Conservation (phyloP, 805 yeast species). For the Ogataea populi-albae region DNA sequence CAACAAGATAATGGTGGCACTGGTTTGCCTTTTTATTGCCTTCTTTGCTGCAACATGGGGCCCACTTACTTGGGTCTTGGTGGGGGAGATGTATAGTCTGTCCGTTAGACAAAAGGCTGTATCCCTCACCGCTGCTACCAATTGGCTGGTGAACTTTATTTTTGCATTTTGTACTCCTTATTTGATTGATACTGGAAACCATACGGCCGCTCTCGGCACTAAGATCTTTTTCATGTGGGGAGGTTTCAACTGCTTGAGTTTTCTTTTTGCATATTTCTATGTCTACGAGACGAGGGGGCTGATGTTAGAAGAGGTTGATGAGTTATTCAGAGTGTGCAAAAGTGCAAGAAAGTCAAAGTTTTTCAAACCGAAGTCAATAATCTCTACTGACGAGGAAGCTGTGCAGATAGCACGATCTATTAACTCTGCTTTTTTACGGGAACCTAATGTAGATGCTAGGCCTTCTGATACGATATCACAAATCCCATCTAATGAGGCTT, state of each 20-base stretch:
- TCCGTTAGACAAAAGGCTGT: conserved; percentile 77
- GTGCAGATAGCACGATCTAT: background rate
- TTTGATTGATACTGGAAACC: conserved; percentile 62
- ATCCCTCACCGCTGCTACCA: conserved; percentile 71
- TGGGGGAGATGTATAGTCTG: conserved; percentile 64
- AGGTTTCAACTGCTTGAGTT: conserved; percentile 57
- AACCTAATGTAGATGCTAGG: too few relatives aligned
- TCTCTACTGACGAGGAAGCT: background rate
- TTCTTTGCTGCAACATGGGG: conserved; percentile 84
- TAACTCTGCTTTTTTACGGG: background rate
- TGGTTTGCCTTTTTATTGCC: conserved; percentile 72
- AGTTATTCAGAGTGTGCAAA: conserved; percentile 59
- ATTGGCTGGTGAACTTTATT: conserved; percentile 75
- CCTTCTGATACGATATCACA: too few relatives aligned
- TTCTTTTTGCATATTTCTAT: conserved; percentile 57
- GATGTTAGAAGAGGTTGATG: conserved; percentile 78
- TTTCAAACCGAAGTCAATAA: conserved; percentile 33
- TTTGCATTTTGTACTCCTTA: conserved; percentile 78
- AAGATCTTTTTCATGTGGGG: conserved; percentile 83
- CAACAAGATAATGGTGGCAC: conserved; percentile 54
- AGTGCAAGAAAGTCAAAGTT: conserved; percentile 49
- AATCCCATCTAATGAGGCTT: too few relatives aligned
- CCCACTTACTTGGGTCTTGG: conserved; percentile 72
- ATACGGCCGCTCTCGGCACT: conserved; percentile 67
- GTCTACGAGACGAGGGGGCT: conserved; percentile 82